phyloP scores from a whole-genome alignment of 257 asterid species.

The Solanum rostratum region DNA sequence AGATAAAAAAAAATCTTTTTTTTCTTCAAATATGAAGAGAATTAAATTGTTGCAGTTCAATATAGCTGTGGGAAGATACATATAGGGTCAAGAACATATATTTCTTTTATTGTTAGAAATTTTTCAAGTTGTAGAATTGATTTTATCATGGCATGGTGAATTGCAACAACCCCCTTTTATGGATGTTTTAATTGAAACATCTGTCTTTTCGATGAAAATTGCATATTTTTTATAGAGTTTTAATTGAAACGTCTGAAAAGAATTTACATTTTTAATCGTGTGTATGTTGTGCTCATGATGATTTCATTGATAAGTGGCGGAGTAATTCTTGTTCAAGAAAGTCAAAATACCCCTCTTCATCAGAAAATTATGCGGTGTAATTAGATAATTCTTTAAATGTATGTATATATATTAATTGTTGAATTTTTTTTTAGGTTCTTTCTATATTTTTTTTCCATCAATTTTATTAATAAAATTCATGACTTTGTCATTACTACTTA shows the following conservation, averaged over 20 bases:
- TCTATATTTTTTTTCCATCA: too few relatives aligned
- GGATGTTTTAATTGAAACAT: too few relatives aligned
- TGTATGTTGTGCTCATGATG: neutral
- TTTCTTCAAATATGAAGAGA: neutral
- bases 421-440: too few relatives aligned
- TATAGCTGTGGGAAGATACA: slow-evolving; percentile 87
- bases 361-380: too few relatives aligned
- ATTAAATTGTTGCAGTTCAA: slow-evolving; percentile 46
- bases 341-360: too few relatives aligned
- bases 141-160: neutral
- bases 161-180: neutral
- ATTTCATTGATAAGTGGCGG: neutral
- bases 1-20: neutral
- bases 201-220: neutral
- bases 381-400: neutral
- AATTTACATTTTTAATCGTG: neutral
- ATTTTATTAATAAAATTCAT: too few relatives aligned
- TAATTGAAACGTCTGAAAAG: too few relatives aligned
- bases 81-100: slow-evolving; percentile 4
- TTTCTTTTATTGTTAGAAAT: neutral
- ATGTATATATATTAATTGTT: too few relatives aligned
- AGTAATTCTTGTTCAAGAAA: neutral
- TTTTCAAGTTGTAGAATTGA: neutral
- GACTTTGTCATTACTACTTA: too few relatives aligned
- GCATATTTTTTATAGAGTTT: too few relatives aligned